Base-by-base conservation (phyloP, 345 rosid genomes). In the Geranium rotundifolium region DNA sequence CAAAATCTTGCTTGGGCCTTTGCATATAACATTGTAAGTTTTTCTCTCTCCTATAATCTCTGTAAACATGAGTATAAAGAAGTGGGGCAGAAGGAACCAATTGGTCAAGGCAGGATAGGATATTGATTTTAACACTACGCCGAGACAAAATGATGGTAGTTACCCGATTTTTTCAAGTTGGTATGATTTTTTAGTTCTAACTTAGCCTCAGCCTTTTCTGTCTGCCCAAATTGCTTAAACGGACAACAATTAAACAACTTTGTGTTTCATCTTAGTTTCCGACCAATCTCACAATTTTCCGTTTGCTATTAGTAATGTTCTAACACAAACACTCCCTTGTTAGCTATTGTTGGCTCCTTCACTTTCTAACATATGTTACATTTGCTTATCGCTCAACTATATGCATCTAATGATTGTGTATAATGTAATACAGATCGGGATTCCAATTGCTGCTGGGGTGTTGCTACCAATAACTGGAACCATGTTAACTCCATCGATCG, bases 1-100 rank as follows among this genome's bases (percentile, higher is more conserved):
- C 95, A 92, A 79, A 92, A 89, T 67, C 96, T 92, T 63, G 89
- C 96, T 88, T 89, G 98, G 98, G 98, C 98, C n/a, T 92, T 92
- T 30, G 97, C 87, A 50, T 92, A 92, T 76, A 92, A 92, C 68
- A 87, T 92, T 50, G 98, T 92, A 82, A 83, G 96, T 75, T 37
- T 18, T 52, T 15, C 27, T 56, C 27, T 5, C 8, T 63, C 18
- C 15, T 37, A 50, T 29, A 15, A 30, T 30, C 29, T 63, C 49
- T 29, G 14, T 55, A 18, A n/a, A 55, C 16, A 46, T 1, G 52
- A 14, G 52, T 46, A 46, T 7, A 46, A 46, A 7, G 52, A 46
- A 46, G 16, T 1, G 16, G 52, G 52, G 12, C 15, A 46, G 12
- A 7, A 46, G 16, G 14, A 46, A 46, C 52, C 10, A 9, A 46